Evolutionary conservation across 441 rosid species (phyloP), one percentile per base, ranked within the genome.

Genomic region (Gossypium laxum): DNA sequence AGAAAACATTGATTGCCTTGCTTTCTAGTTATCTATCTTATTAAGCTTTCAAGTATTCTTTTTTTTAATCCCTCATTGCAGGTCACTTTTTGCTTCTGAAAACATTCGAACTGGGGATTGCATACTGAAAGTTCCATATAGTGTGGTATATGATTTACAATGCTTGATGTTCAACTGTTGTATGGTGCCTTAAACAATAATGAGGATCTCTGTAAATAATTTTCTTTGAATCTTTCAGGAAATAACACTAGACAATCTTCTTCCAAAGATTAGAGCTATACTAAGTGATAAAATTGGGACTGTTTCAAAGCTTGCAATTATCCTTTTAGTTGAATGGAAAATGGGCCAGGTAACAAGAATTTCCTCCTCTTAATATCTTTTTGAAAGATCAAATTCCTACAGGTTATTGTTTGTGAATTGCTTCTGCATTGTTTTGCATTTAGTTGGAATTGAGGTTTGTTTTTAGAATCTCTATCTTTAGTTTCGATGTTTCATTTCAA

Each of bases 51-150:
- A 43, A 22, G 32, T n/a, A 4, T 57, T 62, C 22, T 52, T 34
- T n/a, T 8, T 45, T 15, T 45, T 12, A 57, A 52, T 54, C 63
- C 54, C 48, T 67, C 38, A 45, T 67, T 72, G 74, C 84, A 91
- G 95, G 83, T 79, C 92, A 4, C 70, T 91, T 63, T 82, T 87
- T 81, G 91, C 96, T 72, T 83, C 91, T 32, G 67, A 77, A 74
- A 56, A 56, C 41, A 87, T 92, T 72, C 73, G 63, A 64, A 66
- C 81, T 1, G 97, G 98, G 60, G 96, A 86, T 54, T 86, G 90
- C 81, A 74, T 90, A 10, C 71, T 89, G 85, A 79, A 76, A 82
- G 90, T 92, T 75, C 98, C 98, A 30, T 88, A 80, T 54, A 41
- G 59, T 6, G 85, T 47, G 85, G 96, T 92, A 80, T 14, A 70